Conservation (phyloP, 225 moss, liverwort and hornwort genomes). For the Physcomitrellopsis africana region DNA sequence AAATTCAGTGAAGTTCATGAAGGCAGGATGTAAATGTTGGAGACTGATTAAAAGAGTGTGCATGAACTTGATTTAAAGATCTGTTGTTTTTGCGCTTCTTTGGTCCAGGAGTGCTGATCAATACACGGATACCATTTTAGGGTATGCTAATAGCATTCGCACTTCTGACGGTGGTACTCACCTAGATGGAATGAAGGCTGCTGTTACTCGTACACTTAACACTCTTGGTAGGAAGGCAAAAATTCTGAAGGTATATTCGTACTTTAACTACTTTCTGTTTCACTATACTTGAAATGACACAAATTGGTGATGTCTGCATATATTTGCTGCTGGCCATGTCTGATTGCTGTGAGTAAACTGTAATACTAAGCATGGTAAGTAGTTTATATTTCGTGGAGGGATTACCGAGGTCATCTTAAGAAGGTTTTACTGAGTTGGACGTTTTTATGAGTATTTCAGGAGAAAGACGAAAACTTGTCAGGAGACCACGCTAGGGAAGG, state of each 20-base stretch:
- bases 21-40: constrained; percentile 7
- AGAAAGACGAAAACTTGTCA: constrained; percentile 66
- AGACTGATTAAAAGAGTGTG: not conserved
- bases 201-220: constrained; percentile 65
- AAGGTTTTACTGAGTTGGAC: constrained; percentile 14
- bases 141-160: constrained; percentile 77
- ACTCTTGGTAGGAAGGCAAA: constrained; percentile 62
- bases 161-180: constrained; percentile 79
- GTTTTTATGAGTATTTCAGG: constrained; percentile 39
- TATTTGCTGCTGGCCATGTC: constrained; percentile 3
- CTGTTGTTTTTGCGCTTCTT: constrained; percentile 1
- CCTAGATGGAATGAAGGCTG: constrained; percentile 81
- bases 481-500: constrained; percentile 77
- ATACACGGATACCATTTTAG: constrained; percentile 65
- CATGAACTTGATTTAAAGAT: constrained; percentile 4
- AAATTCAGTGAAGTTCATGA: constrained; percentile 2
- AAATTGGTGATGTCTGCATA: constrained; percentile 9
- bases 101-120: constrained; percentile 60
- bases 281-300: not conserved
- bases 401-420: not conserved
- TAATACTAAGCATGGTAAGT: not conserved
- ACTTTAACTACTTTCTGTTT: not conserved
- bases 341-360: constrained; percentile 9
- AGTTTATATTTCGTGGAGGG: constrained; percentile 11
- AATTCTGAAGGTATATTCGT: constrained; percentile 50